phyloP scores from a whole-genome alignment of 1,139 yeast genomes.

The Diutina neorugosa region DNA sequence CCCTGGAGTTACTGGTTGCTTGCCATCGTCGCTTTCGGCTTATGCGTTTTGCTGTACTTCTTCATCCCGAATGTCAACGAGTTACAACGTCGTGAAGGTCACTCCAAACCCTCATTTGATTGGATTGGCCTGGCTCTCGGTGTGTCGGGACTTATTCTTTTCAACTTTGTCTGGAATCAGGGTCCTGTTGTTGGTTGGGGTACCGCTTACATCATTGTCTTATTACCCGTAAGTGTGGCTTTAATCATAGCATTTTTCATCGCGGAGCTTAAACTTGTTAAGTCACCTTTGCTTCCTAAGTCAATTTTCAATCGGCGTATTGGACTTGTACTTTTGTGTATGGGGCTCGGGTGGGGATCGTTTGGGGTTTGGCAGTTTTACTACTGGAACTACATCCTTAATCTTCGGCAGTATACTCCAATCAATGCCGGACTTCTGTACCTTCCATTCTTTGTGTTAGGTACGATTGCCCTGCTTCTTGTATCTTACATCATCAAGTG shows the following conservation, averaged over 20 bases:
- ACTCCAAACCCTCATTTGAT: conserved; percentile 19
- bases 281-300: conserved; percentile 34
- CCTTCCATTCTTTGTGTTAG: conserved; percentile 33
- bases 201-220: conserved; percentile 30
- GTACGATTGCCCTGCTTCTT: conserved; percentile 31
- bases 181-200: conserved; percentile 49
- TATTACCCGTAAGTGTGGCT: conserved; percentile 29
- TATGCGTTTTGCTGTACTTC: conserved; percentile 16
- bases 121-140: conserved; percentile 35
- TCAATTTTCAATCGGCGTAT: conserved; percentile 26
- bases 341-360: conserved; percentile 45
- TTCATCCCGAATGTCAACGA: conserved; percentile 20
- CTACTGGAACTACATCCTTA: conserved; percentile 29
- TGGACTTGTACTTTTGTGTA: conserved; percentile 23
- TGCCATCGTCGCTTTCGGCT: conserved; percentile 21
- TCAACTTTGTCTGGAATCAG: conserved; percentile 49
- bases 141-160: conserved; percentile 31
- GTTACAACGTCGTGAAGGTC: conserved; percentile 5
- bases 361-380: conserved; percentile 42
- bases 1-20: conserved; percentile 42
- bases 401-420: conserved; percentile 33
- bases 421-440: conserved; percentile 32
- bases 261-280: conserved; percentile 16
- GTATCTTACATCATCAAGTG: conserved; percentile 30
- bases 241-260: conserved; percentile 21